phyloP scores from a whole-genome alignment of 1,284 basidiomycete genomes.

The Chondrostereum purpureum region DNA sequence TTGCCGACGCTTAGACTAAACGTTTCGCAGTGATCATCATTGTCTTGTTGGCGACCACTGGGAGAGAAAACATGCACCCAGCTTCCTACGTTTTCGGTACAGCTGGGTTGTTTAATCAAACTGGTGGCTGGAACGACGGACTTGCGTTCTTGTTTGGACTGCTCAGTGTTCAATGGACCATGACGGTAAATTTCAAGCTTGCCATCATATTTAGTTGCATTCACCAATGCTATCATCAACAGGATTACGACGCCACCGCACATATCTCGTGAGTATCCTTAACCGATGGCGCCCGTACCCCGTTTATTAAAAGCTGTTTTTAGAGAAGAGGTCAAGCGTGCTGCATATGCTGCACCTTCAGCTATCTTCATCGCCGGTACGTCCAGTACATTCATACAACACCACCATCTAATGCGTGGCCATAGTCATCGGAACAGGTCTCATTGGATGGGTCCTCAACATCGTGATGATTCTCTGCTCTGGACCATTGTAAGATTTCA shows the following conservation, averaged over 20 bases:
- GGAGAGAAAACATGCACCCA: conserved; percentile 74
- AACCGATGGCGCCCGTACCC: conserved; percentile 1
- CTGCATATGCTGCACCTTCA: conserved; percentile 76
- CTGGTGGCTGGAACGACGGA: conserved; percentile 76
- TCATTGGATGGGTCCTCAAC: conserved; percentile 81
- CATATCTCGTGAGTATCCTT: conserved; percentile 71
- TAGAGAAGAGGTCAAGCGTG: conserved; percentile 84
- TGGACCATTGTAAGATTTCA: conserved; percentile 48
- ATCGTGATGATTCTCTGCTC: conserved; percentile 81
- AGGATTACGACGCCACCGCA: conserved; percentile 72
- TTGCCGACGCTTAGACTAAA: conserved; percentile 2
- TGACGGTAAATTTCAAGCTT: conserved; percentile 19
- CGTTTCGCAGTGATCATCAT: conserved; percentile 67
- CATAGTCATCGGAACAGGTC: conserved; percentile 73
- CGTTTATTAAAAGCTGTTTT: conserved; percentile 5
- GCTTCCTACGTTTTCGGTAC: conserved; percentile 76
- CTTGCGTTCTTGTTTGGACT: conserved; percentile 85
- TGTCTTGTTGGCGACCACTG: conserved; percentile 74
- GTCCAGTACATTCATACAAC: conserved; percentile 4
- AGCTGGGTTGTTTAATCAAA: conserved; percentile 62
- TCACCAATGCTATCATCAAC: conserved; percentile 5
- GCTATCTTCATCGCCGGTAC: conserved; percentile 81
- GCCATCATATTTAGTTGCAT: conserved; percentile 6
- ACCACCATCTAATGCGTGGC: neutral
- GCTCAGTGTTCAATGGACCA: conserved; percentile 86